Evolutionary conservation across 306 rosid genomes (phyloP).

Genomic region (Corylus americana): DNA sequence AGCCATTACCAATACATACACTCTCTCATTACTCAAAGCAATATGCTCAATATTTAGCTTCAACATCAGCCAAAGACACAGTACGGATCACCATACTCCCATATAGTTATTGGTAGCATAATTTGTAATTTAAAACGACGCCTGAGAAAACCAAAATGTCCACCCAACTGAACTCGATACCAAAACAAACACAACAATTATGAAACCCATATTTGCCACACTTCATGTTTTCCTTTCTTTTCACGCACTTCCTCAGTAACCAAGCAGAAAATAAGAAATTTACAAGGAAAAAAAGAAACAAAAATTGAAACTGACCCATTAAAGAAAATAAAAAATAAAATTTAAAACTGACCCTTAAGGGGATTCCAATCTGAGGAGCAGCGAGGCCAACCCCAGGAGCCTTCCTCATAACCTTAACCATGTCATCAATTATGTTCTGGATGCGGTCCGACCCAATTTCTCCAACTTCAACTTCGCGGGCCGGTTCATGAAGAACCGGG

Average conservation of each 20-base stretch:
- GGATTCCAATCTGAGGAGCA: conserved; percentile 93
- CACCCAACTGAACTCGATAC: not conserved
- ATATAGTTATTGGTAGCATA: not conserved
- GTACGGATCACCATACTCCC: not conserved
- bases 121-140: not conserved
- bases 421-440: conserved; percentile 83
- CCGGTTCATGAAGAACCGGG: conserved; percentile 89
- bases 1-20: not conserved
- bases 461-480: conserved; percentile 55
- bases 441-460: conserved; percentile 71
- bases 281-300: not conserved
- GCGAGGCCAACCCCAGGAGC: conserved; percentile 95
- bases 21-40: not conserved
- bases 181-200: not conserved
- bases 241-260: conserved; percentile 15
- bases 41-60: not conserved
- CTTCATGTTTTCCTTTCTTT: not conserved
- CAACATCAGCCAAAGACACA: not conserved
- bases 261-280: not conserved
- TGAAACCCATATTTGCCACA: not conserved
- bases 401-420: conserved; percentile 73
- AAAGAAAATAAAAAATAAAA: not conserved
- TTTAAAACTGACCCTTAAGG: conserved; percentile 57
- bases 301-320: conserved; percentile 4
- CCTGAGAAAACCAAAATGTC: not conserved